Base-by-base conservation (phyloP, 805 yeast genomes). In the Saturnispora sekii region DNA sequence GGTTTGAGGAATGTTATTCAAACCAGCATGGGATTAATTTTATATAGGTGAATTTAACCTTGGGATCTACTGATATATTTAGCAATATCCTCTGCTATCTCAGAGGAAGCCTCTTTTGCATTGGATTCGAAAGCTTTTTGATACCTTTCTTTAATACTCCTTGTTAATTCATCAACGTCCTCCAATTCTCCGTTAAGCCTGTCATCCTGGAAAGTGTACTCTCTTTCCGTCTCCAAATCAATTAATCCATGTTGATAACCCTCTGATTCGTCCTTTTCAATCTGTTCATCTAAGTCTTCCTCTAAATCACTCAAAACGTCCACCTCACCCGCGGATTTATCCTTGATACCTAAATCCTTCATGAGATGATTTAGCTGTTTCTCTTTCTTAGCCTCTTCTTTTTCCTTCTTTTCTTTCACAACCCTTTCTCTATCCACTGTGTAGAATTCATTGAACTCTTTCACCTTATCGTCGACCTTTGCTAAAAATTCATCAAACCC, bases 401-500 rank as follows among this genome's bases (percentile, higher is more conserved):
- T 79, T 48, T 80, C 81, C 53, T 83, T 84, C 57, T 87, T 84
- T 51, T 83, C 78, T 60, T 82, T 75, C 42, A 83, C 59, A 12
- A 90, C 78, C 55, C 84, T 70, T 48, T 90, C 96, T 58, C 96
- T 76, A 66, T 93, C 97, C 8, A 80, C 79, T 56, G 78, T 78
- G 62, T 93, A 93, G 55, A 71, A 89, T 48, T 79, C 77, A 48
- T 87, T 78, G 62, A 82, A 93, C 63, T 93, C 99, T 33, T 80
- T 85, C 39, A 81, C 88, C 64, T 93, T 93, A 48, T 75, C 73
- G 55, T 86, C 95, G 5, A 93, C 93, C 1, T 86, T 84, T n/a
- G 67, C 69, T 56, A 90, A 61, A 57, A 93, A 90, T 17, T 88
- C 95, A 58, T 88, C 96, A 59, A 93, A 85, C 0, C 99, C 99